Base-by-base conservation (phyloP, 768 basidiomycete species). In the Russula virescens region DNA sequence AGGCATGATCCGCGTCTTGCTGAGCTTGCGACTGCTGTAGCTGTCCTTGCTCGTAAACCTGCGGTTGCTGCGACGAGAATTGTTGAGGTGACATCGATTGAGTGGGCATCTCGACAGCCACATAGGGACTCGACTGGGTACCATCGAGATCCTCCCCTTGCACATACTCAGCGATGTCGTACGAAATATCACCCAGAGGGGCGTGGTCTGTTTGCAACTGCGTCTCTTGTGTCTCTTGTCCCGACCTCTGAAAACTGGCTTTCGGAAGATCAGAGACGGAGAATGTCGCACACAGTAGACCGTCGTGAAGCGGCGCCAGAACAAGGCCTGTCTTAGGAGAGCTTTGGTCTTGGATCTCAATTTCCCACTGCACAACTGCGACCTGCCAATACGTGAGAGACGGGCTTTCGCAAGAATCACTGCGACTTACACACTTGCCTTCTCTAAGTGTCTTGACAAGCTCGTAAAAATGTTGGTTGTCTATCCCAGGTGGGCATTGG, bases 301-400 rank as follows among this genome's bases (percentile, higher is more conserved):
- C 51, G 21, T 11, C 9, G 2, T 11, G 9, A 35, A 21, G 34
- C 11, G 63, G 58, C 16, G 21, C 21, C 47, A 64, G 42, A 47
- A 55, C 23, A 53, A 64, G 48, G 40, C 42, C 60, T 8, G 3
- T 13, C 13, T 13, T 47, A 5, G 23, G 4, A 13, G 23, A 21
- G 38, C 16, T 18, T 16, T 19, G 38, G 14, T 48, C 53, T 23
- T 26, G 38, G 31, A 31, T 31, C 31, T 38, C 38, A 21, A 46
- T 45, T 23, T 54, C 40, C 58, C 54, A 63, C 3, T 18, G 2
- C 16, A 51, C 66, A 13, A 61, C 5, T 11, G 54, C 62, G 19
- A 53, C 60, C 65, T 56, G n/a, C 5, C 13, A 28, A 42, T 28
- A 13, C 14, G 19, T 58, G 26, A 58, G 57, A 21, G 8, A 18